Base-by-base conservation (phyloP, 2,329 filamentous ascomycete genomes). In the Scedosporium boydii region DNA sequence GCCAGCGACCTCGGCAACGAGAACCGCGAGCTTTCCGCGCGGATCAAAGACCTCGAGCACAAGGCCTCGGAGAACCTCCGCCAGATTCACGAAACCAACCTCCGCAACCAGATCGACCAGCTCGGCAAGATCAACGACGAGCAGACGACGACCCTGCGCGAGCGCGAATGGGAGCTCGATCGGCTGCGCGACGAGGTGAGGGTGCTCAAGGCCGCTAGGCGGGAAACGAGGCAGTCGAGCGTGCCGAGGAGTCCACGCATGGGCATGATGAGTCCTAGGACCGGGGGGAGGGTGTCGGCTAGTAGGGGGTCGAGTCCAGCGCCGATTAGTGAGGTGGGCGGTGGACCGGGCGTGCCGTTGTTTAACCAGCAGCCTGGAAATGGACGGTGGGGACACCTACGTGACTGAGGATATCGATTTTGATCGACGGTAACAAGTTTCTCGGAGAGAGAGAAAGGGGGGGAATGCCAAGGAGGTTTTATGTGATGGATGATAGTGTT, bases 171-270 rank as follows among this genome's bases (percentile, higher is more conserved):
- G 26, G 80, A 84, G 66, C 72, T 86, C 27, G 75, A 76, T 18
- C 75, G 74, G 14, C 66, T 75, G 26, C 77, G 73, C 62, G 79
- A 84, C 16, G 82, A 86, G 69, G 68, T 84, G 27, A 74, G 75
- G 6, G 64, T 72, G 48, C 69, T 80, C 48, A 80, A 77, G 67
- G 82, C 76, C 64, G 77, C 76, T 18, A 78, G 83, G 5, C 75
- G 83, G 56, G 82, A 84, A 70, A 86, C 83, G 3, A 74, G 83
- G 42, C 78, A 81, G 67, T 76, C 73, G 60, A 85, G 82, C 66
- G 82, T 84, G 23, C 83, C 83, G 59, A 80, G 81, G 23, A 85
- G 82, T 68, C 83, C 83, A n/a, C 77, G 81, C 6, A 74, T 80
- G 65, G 75, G 77, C 38, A 73, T 83, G 60, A 79, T 83, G 74